Evolutionary conservation across 768 basidiomycete species (phyloP), one percentile per base, ranked within the genome.

Genomic region (Clathrus columnatus): DNA sequence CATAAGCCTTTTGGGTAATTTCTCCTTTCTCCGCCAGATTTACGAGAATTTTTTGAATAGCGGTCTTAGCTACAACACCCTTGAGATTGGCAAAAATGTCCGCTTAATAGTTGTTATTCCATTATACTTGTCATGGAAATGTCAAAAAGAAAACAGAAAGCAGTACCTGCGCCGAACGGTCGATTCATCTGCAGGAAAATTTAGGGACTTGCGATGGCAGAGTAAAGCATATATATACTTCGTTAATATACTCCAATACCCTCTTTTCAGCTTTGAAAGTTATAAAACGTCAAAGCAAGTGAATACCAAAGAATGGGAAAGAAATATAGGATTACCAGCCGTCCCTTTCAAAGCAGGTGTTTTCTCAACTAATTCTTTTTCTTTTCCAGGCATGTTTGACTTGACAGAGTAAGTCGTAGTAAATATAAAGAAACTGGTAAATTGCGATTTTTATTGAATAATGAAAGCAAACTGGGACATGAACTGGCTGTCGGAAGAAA

Each of bases 31-130:
- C 93, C n/a, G 93, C 85, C 17, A 95, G 77, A 0, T 82, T 71
- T 2, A 79, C 70, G 14, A 95, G 75, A 46, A 94, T 86, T 71
- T 95, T 96, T 65, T 91, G 90, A 0, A 84, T 83, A 2, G 83
- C 75, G 1, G 89, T 71, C 66, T 96, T 96, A 6, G 89, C 83
- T 4, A 95, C 84, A 8, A 85, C 84, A 50, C 89, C 89, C 68
- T 94, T 94, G 27, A 96, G 72, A 69, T 96, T 96, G 8, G 91
- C 89, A 16, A 87, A 79, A 5, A 95, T 84, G 66, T 96, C 92
- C 30, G 93, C 91, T 58, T 3, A 14, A 14, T 18, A 47, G 11
- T 42, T 42, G 24, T n/a, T n/a, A n/a, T n/a, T n/a, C n/a, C n/a
- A 41, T 30, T 10, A 51, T 16, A 30, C 18, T 24, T 41, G 14